Percentiles rank a stretch among this genome's conserved stretches.
phyloP scores from a whole-genome alignment of 139 green algal species.

The Picochlorum sp. region DNA sequence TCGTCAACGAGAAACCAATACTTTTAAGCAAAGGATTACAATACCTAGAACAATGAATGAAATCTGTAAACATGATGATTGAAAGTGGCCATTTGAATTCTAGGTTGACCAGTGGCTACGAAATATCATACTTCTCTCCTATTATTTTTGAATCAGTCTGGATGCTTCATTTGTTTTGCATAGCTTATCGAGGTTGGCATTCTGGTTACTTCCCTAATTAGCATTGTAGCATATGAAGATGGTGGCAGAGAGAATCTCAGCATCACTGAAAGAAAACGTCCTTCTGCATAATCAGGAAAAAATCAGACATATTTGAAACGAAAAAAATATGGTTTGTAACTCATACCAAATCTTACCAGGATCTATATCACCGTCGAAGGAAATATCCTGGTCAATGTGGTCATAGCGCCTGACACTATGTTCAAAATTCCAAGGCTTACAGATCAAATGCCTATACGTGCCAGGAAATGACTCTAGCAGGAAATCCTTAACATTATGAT shows the following conservation, averaged over 20 bases:
- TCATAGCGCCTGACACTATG: conserved; percentile 34
- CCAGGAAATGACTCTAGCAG: conserved; percentile 36
- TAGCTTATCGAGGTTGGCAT: conserved; percentile 23
- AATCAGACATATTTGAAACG: neutral
- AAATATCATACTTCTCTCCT: too few relatives aligned
- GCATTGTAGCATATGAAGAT: conserved; percentile 89
- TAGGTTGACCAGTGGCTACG: too few relatives aligned
- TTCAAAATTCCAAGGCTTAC: conserved; percentile 30
- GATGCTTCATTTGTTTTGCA: neutral
- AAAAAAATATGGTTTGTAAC: neutral
- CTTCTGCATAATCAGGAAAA: neutral
- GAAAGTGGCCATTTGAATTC: too few relatives aligned
- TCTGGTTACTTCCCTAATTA: conserved; percentile 72
- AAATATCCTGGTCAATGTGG: conserved; percentile 47
- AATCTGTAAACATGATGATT: too few relatives aligned
- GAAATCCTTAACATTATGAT: conserved; percentile 34
- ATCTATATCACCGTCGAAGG: conserved; percentile 33
- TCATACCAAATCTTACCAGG: neutral
- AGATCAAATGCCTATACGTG: conserved; percentile 61
- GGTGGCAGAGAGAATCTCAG: conserved; percentile 71
- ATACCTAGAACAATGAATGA: too few relatives aligned
- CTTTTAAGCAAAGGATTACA: too few relatives aligned
- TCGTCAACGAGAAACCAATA: too few relatives aligned
- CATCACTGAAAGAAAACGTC: conserved; percentile 35
- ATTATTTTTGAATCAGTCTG: too few relatives aligned